Percentiles rank a stretch among this genome's conserved stretches.
phyloP scores from a whole-genome alignment of 164 flowering plant species.

The Pachysandra terminalis region DNA sequence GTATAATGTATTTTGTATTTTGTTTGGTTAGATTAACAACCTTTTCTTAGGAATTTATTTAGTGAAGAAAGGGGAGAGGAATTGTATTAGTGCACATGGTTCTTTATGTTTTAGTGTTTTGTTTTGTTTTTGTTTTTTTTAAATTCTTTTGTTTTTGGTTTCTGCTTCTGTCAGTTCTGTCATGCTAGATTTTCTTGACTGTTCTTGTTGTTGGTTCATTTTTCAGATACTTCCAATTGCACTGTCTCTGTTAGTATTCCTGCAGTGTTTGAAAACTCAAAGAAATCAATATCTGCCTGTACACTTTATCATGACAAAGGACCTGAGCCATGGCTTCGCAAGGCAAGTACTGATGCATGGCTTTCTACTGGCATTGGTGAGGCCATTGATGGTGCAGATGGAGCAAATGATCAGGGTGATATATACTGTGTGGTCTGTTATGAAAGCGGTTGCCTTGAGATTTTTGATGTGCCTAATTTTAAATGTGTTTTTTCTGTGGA shows the following conservation, averaged over 20 bases:
- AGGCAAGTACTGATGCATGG: constrained; percentile 98
- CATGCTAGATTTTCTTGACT: constrained; percentile 2
- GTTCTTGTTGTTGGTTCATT: background rate
- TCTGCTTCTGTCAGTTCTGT: background rate
- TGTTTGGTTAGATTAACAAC: no score
- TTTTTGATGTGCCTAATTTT: constrained; percentile 92
- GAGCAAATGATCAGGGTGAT: constrained; percentile 86
- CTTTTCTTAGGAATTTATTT: no score
- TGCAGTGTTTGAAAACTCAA: constrained; percentile 54
- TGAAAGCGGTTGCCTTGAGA: constrained; percentile 79
- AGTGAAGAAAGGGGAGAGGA: no score
- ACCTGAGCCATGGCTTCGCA: constrained; percentile 94
- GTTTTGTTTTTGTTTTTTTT: no score
- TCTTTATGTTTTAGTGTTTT: no score
- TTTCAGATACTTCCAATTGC: constrained; percentile 79
- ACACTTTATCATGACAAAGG: constrained; percentile 95
- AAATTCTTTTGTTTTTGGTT: no score
- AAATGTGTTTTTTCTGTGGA: constrained; percentile 75
- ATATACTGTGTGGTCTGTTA: constrained; percentile 88
- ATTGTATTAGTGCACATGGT: no score
- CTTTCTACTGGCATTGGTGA: constrained; percentile 84
- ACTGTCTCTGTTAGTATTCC: constrained; percentile 63
- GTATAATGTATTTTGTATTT: no score
- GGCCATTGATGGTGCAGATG: constrained; percentile 87
- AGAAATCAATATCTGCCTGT: constrained; percentile 65